Evolutionary conservation across 129 eudicot species (phyloP), one percentile per base, ranked within the genome.

Genomic region (Logfia minima): DNA sequence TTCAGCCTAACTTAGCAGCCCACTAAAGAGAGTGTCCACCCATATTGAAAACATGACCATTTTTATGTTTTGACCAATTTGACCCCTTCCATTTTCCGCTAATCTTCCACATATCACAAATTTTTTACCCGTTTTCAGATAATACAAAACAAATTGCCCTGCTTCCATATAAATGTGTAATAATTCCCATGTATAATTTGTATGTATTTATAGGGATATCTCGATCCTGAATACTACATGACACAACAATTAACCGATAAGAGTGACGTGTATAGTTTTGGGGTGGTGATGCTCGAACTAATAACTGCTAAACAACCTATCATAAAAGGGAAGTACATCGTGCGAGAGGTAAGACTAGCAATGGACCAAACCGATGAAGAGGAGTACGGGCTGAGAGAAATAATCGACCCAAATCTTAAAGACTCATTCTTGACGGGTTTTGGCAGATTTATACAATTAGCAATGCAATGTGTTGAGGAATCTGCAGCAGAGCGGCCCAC

Each of bases 191-290:
- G 0, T 32, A 45, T 31, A 28, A 45, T 22, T 16, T 78, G 2
- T 56, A 41, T 6, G 23, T 18, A 8, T 75, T 31, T 78, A 71
- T 84, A 94, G 99, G 99, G 99, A 37, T 94, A 94, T 76, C 92
- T 94, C 0, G 99, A 94, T 83, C 99, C 99, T 18, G 99, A 94
- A 86, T 94, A 94, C 83, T 94, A 94, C 90, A 84, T 94, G 96
- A 91, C 93, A 18, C 99, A 94, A 86, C 99, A 94, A 80, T 61
- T 94, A 55, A 94, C 99, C 0, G 99, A 94, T 22, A 94, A 88
- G 78, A 94, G 99, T 1, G 99, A 94, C 35, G 99, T 94, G 3
- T 94, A 94, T 75, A 94, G 99, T 75, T 94, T 91, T 45, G 97
- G 99, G 0, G 97, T 94, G 45, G 99, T 94, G 19, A 87, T 94